phyloP scores from a whole-genome alignment of 2,329 filamentous ascomycete genomes.

The Septoria petroselini region DNA sequence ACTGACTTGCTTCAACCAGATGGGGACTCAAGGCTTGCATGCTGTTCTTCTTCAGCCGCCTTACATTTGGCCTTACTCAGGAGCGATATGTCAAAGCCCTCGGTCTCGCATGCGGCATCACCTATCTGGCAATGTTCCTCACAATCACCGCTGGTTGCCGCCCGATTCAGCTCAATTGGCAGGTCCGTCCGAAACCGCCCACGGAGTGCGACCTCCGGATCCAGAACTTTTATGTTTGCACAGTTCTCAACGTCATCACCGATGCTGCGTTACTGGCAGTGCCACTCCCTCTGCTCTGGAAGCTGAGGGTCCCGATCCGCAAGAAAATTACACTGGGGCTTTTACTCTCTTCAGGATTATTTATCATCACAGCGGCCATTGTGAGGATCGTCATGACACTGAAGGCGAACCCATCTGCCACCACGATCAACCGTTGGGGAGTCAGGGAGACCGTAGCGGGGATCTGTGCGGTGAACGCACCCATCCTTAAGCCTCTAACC shows the following conservation, averaged over 20 bases:
- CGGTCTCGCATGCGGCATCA: conserved; percentile 29
- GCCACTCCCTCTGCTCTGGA: conserved; percentile 39
- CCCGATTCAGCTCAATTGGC: conserved; percentile 34
- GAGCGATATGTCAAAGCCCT: conserved; percentile 35
- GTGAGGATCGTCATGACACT: conserved; percentile 38
- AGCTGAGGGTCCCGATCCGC: conserved; percentile 32
- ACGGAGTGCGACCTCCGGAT: conserved; percentile 33
- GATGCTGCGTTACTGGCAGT: conserved; percentile 37
- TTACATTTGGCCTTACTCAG: conserved; percentile 38
- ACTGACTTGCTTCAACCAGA: conserved; percentile 38
- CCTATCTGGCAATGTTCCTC: conserved; percentile 37
- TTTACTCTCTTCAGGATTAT: conserved; percentile 38
- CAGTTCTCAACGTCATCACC: conserved; percentile 37
- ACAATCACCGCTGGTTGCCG: conserved; percentile 36
- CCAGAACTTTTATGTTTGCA: conserved; percentile 36
- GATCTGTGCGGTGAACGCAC: conserved; percentile 39
- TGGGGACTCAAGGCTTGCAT: conserved; percentile 31
- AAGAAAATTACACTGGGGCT: conserved; percentile 38
- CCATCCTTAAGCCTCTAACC: conserved; percentile 37
- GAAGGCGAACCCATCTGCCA: conserved; percentile 30
- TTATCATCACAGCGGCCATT: conserved; percentile 40
- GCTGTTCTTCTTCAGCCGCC: conserved; percentile 35
- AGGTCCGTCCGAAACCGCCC: conserved; percentile 32
- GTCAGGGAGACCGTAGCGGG: conserved; percentile 40
- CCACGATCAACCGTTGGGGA: conserved; percentile 42